Evolutionary conservation across 2,329 filamentous ascomycete species (phyloP), one percentile per base, ranked within the genome.

Genomic region (Trichoderma hamatum): DNA sequence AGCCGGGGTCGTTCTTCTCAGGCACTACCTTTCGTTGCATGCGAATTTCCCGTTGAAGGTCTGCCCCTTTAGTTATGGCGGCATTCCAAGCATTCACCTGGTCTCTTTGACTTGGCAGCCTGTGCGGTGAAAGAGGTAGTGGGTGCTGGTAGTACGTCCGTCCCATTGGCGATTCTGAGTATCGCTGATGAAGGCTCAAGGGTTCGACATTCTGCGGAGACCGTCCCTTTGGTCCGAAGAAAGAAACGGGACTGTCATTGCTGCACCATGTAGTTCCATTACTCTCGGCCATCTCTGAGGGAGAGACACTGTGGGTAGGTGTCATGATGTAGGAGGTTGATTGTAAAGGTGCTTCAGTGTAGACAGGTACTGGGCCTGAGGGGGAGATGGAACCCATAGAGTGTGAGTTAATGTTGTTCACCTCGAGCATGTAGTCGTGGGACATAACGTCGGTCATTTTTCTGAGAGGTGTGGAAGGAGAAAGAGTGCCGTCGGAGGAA

Each of bases 21-120:
- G 62, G 68, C 28, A 43, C 39, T 43, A 73, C 72, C 72, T 77
- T 80, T n/a, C 78, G 74, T 19, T 75, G 73, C 10, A 74, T 71
- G 59, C 77, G 72, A 49, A 79, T 78, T 70, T 84, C 82, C 55
- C 78, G 77, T 34, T 84, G 83, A 0, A 86, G 78, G 11, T 81
- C 82, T 2, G 75, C 77, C 0, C 81, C 82, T 76, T 80, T 84
- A 67, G 81, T 80, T 72, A 82, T 82, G 11, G 80, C 78, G 68
- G 82, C 80, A 54, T 43, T 43, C 81, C 78, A 5, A 82, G 75
- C 30, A 30, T 30, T 30, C 30, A 30, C 73, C 79, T 78, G 69
- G 82, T 77, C 72, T 81, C 81, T 79, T 62, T 81, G 80, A 4
- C 76, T 73, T 30, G 78, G 76, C 60, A 77, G 74, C 26, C 74